Base-by-base conservation (phyloP, 495 filamentous ascomycete species). In the Daldinia loculata region DNA sequence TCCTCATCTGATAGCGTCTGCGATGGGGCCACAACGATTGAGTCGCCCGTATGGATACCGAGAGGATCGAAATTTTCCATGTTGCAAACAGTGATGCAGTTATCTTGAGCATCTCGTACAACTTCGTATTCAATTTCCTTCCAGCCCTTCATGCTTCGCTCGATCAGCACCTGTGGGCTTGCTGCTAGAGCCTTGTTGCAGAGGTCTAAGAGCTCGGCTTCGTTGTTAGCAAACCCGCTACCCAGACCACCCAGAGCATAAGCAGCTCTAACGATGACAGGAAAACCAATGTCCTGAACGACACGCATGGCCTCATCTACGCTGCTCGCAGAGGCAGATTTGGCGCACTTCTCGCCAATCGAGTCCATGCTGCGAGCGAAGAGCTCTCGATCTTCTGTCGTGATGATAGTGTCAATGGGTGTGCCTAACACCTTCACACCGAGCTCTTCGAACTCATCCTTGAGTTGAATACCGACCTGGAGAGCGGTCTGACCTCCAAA, bases 41-140 rank as follows among this genome's bases (percentile, higher is more conserved):
- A 98, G 81, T 99, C 95, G 79, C 95, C 95, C 8, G 95, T 99
- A 76, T 99, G 95, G 62, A 98, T 98, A 75, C 95, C 95, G 32
- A 99, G 89, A 67, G 95, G 95, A 81, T 99, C 95, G 71, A 99
- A 98, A 80, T 99, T 99, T 82, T 99, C 95, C 95, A 99, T 99
- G 84, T 99, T 99, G 83, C 95, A 99, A 69, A 99, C 95, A 6
- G 95, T 99, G 79, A 99, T 98, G 82, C 95, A 99, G 86, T 99
- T 99, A 82, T 99, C 94, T 64, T 92, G 89, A 45, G 89, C 92
- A 86, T 99, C 95, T 69, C 95, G 92, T 38, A 99, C 95, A 55
- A 99, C 95, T 71, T 99, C 95, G 80, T 99, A 99, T 77, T 99
- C 95, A 61, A 98, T 94, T 79, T 99, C 95, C 81, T 99, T 99